phyloP scores from a whole-genome alignment of 345 rosid species.

The Ceriops zippeliana region DNA sequence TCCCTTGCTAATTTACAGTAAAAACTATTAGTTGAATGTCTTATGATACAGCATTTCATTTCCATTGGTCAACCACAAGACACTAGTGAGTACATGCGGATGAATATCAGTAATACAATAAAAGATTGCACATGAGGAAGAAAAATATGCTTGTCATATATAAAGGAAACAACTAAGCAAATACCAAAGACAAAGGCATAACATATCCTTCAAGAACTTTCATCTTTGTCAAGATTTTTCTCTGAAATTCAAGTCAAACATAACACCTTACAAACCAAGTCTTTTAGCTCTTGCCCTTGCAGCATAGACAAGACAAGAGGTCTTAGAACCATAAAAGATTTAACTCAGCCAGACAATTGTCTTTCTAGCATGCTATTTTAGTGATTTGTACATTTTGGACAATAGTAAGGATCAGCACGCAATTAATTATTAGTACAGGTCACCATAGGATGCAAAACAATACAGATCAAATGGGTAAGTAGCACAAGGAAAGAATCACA shows the following conservation, averaged over 20 bases:
- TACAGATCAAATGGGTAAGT: too few species aligned
- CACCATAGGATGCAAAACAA: too few species aligned
- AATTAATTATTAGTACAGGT: too few species aligned
- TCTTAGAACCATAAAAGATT: background rate
- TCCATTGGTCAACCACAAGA: background rate
- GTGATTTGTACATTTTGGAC: background rate
- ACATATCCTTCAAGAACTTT: background rate
- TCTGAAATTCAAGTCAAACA: background rate
- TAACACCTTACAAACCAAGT: too few species aligned
- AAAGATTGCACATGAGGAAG: background rate
- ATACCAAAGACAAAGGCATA: background rate
- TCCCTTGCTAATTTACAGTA: too few species aligned
- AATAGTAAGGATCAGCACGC: too few species aligned
- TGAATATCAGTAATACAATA: background rate
- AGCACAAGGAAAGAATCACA: too few species aligned
- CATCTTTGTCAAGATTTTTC: background rate
- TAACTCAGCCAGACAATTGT: background rate
- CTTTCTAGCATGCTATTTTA: background rate
- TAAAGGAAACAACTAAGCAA: too few species aligned
- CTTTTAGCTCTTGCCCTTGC: too few species aligned
- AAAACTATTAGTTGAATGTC: too few species aligned
- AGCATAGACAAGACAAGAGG: background rate
- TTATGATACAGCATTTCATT: too few species aligned
- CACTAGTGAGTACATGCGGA: background rate
- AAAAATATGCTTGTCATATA: too few species aligned